Conservation (phyloP, 139 green algal species). For the Chlamydomonas sphaeroides region DNA sequence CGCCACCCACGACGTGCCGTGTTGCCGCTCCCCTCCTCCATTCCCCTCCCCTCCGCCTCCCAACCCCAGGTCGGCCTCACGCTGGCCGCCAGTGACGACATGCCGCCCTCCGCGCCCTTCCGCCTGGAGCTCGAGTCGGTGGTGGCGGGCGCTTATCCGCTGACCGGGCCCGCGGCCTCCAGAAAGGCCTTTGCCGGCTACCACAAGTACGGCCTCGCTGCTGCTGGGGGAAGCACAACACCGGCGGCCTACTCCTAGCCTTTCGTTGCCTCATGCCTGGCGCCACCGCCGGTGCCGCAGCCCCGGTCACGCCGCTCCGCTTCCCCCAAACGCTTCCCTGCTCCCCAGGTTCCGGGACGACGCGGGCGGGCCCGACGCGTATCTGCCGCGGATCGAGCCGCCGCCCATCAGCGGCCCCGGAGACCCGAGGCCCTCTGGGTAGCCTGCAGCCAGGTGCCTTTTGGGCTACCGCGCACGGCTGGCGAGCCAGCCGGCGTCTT, state of each 20-base stretch:
- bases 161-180: slow-evolving; percentile 1
- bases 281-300: background rate
- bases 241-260: too few species aligned
- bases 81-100: slow-evolving; percentile 42
- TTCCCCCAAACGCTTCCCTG: too few species aligned
- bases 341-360: background rate
- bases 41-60: background rate
- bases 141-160: slow-evolving; percentile 11
- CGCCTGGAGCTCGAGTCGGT: slow-evolving; percentile 34
- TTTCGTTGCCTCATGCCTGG: too few species aligned
- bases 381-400: slow-evolving; percentile 14
- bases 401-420: slow-evolving; percentile 21
- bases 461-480: too few species aligned
- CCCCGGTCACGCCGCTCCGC: background rate
- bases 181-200: slow-evolving; percentile 36
- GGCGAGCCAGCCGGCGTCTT: too few species aligned
- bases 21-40: too few species aligned
- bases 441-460: too few species aligned
- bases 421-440: slow-evolving; percentile 25
- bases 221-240: too few species aligned
- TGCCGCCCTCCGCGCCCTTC: slow-evolving; percentile 37
- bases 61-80: slow-evolving; percentile 36
- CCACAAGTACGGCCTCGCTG: background rate
- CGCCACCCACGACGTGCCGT: too few species aligned
- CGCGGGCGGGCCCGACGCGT: background rate